These are phyloP conservation scores for Bryoerythrophyllum caledonicum DNA, from an alignment of 225 moss, liverwort and hornwort genomes.

Conservation along the genomic window DNA sequence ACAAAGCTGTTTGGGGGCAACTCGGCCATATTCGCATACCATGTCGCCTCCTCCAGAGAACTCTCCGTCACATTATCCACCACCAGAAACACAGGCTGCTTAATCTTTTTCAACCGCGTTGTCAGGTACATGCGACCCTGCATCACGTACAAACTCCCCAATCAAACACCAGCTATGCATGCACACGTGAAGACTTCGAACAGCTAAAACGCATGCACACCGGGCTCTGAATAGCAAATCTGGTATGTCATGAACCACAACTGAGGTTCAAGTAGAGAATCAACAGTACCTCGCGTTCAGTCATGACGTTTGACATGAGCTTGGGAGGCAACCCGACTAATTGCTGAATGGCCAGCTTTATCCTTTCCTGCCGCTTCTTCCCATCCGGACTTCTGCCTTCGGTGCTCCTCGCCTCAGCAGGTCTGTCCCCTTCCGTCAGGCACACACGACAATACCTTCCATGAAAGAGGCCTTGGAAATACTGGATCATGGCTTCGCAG, in stretches of 20 bases:
- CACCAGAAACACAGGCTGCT: slow-evolving; percentile 7
- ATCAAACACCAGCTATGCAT: background rate
- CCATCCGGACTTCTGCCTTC: background rate
- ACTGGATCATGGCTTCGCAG: slow-evolving; percentile 5
- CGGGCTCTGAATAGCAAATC: too few species aligned
- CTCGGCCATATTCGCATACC: background rate
- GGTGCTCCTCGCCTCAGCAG: background rate
- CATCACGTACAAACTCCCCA: background rate
- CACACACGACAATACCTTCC: slow-evolving; percentile 9
- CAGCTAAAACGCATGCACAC: too few species aligned
- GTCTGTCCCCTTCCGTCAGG: background rate
- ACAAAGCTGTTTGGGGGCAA: background rate
- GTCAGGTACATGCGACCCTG: background rate
- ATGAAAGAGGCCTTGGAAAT: background rate
- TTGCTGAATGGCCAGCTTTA: background rate
- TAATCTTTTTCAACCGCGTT: background rate
- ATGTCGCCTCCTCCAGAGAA: background rate
- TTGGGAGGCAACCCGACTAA: slow-evolving; percentile 11
- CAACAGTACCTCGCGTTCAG: background rate
- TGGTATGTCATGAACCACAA: too few species aligned
- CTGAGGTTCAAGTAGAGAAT: background rate
- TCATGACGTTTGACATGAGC: background rate
- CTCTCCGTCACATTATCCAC: slow-evolving; percentile 15
- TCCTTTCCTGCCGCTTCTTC: background rate
- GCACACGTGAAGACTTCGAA: background rate